Evolutionary conservation across 2,329 filamentous ascomycete genomes (phyloP).

Genomic region (Alternaria sp.): DNA sequence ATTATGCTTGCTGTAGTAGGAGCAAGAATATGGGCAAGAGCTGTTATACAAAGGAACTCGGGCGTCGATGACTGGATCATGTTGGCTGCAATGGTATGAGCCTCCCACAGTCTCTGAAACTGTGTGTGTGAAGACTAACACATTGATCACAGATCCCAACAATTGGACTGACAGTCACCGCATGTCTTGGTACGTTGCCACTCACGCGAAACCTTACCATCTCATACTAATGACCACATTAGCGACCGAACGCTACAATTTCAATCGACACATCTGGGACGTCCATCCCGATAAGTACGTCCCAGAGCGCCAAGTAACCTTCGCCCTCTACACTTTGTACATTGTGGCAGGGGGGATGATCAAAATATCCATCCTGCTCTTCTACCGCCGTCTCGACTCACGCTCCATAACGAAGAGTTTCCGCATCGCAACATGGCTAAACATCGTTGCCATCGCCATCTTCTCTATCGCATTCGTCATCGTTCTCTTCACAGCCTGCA

Average conservation of each 20-base stretch:
- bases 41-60: conserved; percentile 16
- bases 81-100: conserved; percentile 15
- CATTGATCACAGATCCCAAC: conserved; percentile 1
- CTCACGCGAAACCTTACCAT: not conserved
- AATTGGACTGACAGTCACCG: not conserved
- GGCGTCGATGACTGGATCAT: conserved; percentile 26
- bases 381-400: conserved; percentile 26
- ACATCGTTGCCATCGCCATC: conserved; percentile 15
- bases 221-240: not conserved
- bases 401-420: conserved; percentile 17
- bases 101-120: not conserved
- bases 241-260: conserved; percentile 5
- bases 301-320: conserved; percentile 15
- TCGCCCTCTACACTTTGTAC: conserved; percentile 26
- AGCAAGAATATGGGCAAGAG: conserved; percentile 19
- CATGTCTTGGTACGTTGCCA: not conserved
- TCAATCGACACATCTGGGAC: conserved; percentile 27
- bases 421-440: conserved; percentile 16
- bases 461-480: conserved; percentile 22
- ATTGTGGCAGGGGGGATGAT: conserved; percentile 18
- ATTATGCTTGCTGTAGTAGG: conserved; percentile 12
- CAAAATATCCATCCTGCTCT: conserved; percentile 33
- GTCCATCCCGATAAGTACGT: conserved; percentile 6
- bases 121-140: not conserved
- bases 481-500: conserved; percentile 12